Evolutionary conservation across 345 rosid species (phyloP), one percentile per base, ranked within the genome.

Genomic region (Passiflora organensis): DNA sequence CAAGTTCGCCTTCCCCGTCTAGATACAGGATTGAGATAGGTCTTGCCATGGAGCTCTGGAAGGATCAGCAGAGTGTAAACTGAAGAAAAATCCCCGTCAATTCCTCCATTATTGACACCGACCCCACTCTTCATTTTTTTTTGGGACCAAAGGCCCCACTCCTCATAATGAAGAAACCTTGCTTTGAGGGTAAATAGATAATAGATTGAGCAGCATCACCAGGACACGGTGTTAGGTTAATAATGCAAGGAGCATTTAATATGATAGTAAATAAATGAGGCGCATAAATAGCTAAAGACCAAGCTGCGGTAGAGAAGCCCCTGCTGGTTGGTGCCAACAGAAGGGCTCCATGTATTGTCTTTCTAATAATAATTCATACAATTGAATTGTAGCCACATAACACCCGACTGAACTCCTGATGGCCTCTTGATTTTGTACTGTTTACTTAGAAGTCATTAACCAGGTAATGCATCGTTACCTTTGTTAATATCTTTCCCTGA

Each of bases 401-500:
- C 8, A 2, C 34, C 8, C 34, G 8, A 28, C 5, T 28, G 34
- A 28, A 28, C 34, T 28, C 34, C 3, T 28, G 34, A 8, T 2
- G 34, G 34, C 34, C 34, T 28, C 8, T 28, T 28, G 5, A 2
- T 28, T 28, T 28, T 28, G 8, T 28, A 8, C n/a, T n/a, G n/a
- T n/a, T n/a, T n/a, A n/a, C n/a, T n/a, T n/a, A n/a, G n/a, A n/a
- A n/a, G n/a, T n/a, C n/a, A n/a, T n/a, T n/a, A n/a, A n/a, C n/a
- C n/a, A n/a, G n/a, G n/a, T n/a, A n/a, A n/a, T n/a, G n/a, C n/a
- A n/a, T n/a, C n/a, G n/a, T n/a, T n/a, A n/a, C n/a, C n/a, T n/a
- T n/a, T n/a, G n/a, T n/a, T n/a, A n/a, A n/a, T n/a, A 6, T 49
- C 54, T 16, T 55, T 4, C 10, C 59, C 83, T 10, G 87, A 91